Percentiles rank a stretch among this genome's conserved stretches.
These are phyloP conservation scores for Spinellus fusiger DNA, from an alignment of 192 early-diverging fungal species.

Conservation along the genomic window DNA sequence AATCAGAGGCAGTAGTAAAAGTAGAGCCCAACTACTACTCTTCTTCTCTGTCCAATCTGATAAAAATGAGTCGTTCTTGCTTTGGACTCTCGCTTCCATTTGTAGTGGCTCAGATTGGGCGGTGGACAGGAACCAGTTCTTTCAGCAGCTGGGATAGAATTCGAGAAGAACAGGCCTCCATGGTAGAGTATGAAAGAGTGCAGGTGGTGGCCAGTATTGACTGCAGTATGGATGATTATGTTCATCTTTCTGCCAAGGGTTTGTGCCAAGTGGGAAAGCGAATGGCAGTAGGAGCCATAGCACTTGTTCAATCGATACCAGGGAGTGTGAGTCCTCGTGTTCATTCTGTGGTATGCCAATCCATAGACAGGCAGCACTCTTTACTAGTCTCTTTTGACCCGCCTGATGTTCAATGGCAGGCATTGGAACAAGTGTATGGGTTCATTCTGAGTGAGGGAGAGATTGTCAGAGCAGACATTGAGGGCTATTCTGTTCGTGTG, in stretches of 20 bases:
- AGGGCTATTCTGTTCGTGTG: background rate
- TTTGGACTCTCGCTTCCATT: constrained; percentile 6
- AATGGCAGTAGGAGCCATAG: constrained; percentile 1
- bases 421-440: background rate
- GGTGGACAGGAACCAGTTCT: background rate
- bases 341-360: background rate
- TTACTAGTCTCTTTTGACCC: background rate
- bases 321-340: background rate
- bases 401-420: background rate
- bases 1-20: constrained; percentile 16
- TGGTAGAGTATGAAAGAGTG: background rate
- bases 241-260: constrained; percentile 18
- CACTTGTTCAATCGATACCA: background rate
- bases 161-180: constrained; percentile 9
- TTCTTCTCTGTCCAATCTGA: background rate
- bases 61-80: constrained; percentile 1
- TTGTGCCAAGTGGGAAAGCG: constrained; percentile 10
- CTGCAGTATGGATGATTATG: constrained; percentile 17
- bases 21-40: background rate
- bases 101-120: constrained; percentile 17
- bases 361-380: background rate
- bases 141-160: constrained; percentile 12
- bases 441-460: background rate
- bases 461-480: background rate
- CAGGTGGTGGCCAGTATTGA: constrained; percentile 20